Evolutionary conservation across 2,329 filamentous ascomycete species (phyloP).

Genomic region (Cytospora chrysosperma): DNA sequence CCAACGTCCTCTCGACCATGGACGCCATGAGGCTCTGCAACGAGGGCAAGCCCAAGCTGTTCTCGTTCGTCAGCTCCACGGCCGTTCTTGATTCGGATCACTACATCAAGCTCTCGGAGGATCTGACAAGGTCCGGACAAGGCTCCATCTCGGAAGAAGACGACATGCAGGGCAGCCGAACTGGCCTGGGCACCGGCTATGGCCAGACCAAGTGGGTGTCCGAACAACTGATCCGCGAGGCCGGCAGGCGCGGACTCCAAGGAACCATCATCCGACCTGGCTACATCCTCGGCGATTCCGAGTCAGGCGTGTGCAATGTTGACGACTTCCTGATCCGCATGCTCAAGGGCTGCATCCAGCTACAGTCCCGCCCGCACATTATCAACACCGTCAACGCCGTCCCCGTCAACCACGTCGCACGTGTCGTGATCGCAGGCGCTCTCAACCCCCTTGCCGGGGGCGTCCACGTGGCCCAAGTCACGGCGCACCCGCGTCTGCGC

Average conservation of each 20-base stretch:
- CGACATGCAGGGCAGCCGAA: constrained; percentile 72
- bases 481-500: constrained; percentile 72
- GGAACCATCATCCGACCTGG: constrained; percentile 80
- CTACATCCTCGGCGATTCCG: constrained; percentile 75
- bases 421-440: constrained; percentile 73
- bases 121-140: constrained; percentile 58
- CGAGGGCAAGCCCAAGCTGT: constrained; percentile 73
- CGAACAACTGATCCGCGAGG: constrained; percentile 70
- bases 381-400: constrained; percentile 87
- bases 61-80: constrained; percentile 82
- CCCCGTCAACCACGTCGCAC: constrained; percentile 79
- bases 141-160: constrained; percentile 71
- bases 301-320: constrained; percentile 70
- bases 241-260: constrained; percentile 71
- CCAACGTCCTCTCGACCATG: constrained; percentile 79
- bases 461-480: constrained; percentile 71
- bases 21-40: constrained; percentile 74
- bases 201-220: constrained; percentile 88
- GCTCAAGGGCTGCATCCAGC: constrained; percentile 83
- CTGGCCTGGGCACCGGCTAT: constrained; percentile 80
- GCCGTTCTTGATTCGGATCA: constrained; percentile 73
- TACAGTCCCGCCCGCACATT: constrained; percentile 71
- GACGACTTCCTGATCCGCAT: constrained; percentile 91
- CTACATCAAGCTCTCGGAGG: constrained; percentile 72
- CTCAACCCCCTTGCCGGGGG: constrained; percentile 57